phyloP scores from a whole-genome alignment of 352 stramenopile genomes.

The Pythium aquatile region DNA sequence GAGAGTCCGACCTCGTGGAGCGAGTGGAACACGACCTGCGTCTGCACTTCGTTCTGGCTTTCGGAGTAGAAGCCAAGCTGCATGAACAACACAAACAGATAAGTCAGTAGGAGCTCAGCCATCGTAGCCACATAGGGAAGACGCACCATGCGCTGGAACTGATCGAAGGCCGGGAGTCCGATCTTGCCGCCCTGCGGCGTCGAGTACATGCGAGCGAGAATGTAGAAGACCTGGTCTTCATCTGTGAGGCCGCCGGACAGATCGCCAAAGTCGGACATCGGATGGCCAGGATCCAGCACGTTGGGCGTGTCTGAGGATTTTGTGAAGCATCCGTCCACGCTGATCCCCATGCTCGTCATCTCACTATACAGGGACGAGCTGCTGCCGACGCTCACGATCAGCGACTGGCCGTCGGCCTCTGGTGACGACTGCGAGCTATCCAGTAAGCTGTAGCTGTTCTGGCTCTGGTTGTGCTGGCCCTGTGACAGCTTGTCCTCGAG shows the following conservation, averaged over 20 bases:
- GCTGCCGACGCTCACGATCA: constrained; percentile 42
- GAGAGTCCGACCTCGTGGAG: constrained; percentile 55
- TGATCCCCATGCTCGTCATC: constrained; percentile 80
- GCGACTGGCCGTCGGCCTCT: constrained; percentile 11
- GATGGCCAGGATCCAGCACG: constrained; percentile 17
- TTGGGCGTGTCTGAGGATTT: constrained; percentile 28
- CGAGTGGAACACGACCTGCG: constrained; percentile 75
- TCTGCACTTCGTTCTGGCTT: constrained; percentile 64
- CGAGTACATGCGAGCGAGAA: constrained; percentile 77
- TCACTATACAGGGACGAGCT: constrained; percentile 56
- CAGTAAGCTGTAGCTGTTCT: constrained; percentile 8
- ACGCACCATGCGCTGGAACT: constrained; percentile 81
- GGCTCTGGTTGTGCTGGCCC: constrained; percentile 10
- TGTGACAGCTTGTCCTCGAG: constrained; percentile 14
- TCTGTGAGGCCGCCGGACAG: constrained; percentile 28
- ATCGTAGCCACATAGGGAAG: no score
- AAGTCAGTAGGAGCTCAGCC: no score
- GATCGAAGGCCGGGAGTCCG: constrained; percentile 77
- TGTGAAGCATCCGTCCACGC: constrained; percentile 46
- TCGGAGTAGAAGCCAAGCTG: constrained; percentile 84
- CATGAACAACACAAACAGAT: neutral
- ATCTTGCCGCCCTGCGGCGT: constrained; percentile 65
- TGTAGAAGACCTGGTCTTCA: constrained; percentile 83
- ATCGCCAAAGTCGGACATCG: constrained; percentile 43
- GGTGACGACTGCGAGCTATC: constrained; percentile 20